These are phyloP conservation scores for Harrya chromipes DNA, from an alignment of 768 basidiomycete genomes.

Conservation along the genomic window DNA sequence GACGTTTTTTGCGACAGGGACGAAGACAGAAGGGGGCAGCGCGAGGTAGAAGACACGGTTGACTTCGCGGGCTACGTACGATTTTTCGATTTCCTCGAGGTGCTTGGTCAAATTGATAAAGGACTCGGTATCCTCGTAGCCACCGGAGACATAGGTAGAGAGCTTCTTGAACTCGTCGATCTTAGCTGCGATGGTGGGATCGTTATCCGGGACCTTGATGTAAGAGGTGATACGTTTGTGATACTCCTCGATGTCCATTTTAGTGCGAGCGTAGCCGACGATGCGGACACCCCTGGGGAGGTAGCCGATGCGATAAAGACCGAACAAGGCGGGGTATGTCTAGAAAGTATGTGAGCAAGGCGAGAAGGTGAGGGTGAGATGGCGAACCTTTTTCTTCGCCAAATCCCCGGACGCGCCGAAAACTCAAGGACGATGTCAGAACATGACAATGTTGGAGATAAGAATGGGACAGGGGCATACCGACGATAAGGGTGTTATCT, in stretches of 20 bases:
- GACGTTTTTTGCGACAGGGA: constrained; percentile 79
- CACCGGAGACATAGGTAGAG: constrained; percentile 79
- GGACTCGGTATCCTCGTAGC: constrained; percentile 80
- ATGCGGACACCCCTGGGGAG: constrained; percentile 85
- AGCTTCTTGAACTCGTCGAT: constrained; percentile 83
- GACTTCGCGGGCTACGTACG: constrained; percentile 56
- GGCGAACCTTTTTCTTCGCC: constrained; percentile 91
- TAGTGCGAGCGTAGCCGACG: constrained; percentile 95
- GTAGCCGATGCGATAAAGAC: constrained; percentile 74
- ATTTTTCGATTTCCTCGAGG: constrained; percentile 73
- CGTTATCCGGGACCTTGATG: constrained; percentile 75
- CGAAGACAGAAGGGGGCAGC: constrained; percentile 95
- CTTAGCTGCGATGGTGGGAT: constrained; percentile 52
- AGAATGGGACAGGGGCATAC: constrained; percentile 41
- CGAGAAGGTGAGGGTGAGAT: background rate
- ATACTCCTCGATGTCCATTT: constrained; percentile 86
- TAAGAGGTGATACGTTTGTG: constrained; percentile 80
- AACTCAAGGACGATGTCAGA: constrained; percentile 45
- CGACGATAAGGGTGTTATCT: constrained; percentile 88
- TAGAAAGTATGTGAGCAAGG: constrained; percentile 46
- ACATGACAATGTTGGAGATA: background rate
- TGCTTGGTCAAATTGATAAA: constrained; percentile 77
- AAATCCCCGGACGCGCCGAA: constrained; percentile 96
- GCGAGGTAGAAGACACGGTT: constrained; percentile 97
- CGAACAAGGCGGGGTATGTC: constrained; percentile 96